Conservation (phyloP, 2,329 filamentous ascomycete species). For the Chaetomiaceae sp. region DNA sequence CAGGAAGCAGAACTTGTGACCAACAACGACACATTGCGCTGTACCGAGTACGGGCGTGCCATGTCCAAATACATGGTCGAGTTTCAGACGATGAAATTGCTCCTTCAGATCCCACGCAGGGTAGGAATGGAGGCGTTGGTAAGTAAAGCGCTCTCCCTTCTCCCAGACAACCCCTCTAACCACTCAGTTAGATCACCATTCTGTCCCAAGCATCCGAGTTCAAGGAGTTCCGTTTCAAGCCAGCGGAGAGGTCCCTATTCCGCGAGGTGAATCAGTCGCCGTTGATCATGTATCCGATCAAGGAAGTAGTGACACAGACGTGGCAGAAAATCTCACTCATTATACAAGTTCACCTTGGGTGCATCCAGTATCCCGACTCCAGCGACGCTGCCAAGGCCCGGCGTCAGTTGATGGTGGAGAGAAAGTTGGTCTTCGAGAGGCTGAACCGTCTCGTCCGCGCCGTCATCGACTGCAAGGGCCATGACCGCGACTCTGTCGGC, state of each 20-base stretch:
- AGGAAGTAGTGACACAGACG: constrained; percentile 58
- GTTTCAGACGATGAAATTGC: constrained; percentile 71
- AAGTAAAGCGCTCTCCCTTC: too few relatives aligned
- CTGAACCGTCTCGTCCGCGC: constrained; percentile 67
- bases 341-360: constrained; percentile 70
- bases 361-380: constrained; percentile 52
- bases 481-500: constrained; percentile 58
- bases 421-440: constrained; percentile 60
- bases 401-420: constrained; percentile 56
- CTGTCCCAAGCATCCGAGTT: constrained; percentile 69
- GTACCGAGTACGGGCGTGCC: constrained; percentile 68
- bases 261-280: constrained; percentile 66
- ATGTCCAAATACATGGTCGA: constrained; percentile 81
- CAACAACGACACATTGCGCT: constrained; percentile 44
- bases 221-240: constrained; percentile 64
- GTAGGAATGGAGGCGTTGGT: constrained; percentile 65
- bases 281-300: constrained; percentile 66
- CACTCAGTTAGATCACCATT: constrained; percentile 51
- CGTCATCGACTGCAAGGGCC: constrained; percentile 65
- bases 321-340: constrained; percentile 74
- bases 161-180: constrained; percentile 17
- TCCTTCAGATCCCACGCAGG: constrained; percentile 58
- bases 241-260: constrained; percentile 63
- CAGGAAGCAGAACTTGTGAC: constrained; percentile 55
- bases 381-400: constrained; percentile 49